These are phyloP conservation scores for Strobilomyces confusus DNA, from an alignment of 768 basidiomycete species.

Conservation along the genomic window DNA sequence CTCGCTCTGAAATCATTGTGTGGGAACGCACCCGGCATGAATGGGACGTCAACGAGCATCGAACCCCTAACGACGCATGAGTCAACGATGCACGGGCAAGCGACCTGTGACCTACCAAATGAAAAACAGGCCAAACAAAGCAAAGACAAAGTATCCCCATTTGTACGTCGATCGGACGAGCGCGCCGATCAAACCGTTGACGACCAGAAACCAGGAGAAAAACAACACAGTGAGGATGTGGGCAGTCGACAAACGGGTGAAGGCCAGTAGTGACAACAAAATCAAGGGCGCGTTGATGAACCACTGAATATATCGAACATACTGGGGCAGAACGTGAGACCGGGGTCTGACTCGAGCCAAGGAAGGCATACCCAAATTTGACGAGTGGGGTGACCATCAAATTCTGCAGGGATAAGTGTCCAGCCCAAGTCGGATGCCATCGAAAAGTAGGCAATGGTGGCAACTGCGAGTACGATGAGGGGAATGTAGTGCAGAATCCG, in stretches of 20 bases:
- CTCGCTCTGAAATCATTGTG: conserved; percentile 20
- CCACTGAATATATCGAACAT: conserved; percentile 53
- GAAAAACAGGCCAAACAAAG: conserved; percentile 43
- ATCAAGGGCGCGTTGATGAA: conserved; percentile 53
- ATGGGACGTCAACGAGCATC: conserved; percentile 11
- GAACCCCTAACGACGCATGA: background rate
- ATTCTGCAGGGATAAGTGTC: conserved; percentile 40
- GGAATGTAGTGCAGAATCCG: conserved; percentile 50
- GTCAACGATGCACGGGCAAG: background rate
- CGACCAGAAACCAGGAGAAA: conserved; percentile 44
- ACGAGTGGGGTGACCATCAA: conserved; percentile 29
- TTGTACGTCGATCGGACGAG: conserved; percentile 51
- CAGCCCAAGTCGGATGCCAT: conserved; percentile 56
- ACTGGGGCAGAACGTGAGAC: conserved; percentile 28
- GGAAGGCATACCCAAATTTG: conserved; percentile 40
- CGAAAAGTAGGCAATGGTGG: conserved; percentile 45
- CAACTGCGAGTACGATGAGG: conserved; percentile 43
- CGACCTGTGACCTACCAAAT: conserved; percentile 38
- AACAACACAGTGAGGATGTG: conserved; percentile 39
- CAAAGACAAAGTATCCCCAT: conserved; percentile 49
- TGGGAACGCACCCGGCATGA: conserved; percentile 16
- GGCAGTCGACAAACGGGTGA: conserved; percentile 45
- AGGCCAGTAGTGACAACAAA: conserved; percentile 42
- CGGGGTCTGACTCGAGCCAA: accelerated
- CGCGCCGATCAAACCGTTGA: conserved; percentile 46